Conservation (phyloP, 352 stramenopile genomes). For the Globisporangium nagaii region DNA sequence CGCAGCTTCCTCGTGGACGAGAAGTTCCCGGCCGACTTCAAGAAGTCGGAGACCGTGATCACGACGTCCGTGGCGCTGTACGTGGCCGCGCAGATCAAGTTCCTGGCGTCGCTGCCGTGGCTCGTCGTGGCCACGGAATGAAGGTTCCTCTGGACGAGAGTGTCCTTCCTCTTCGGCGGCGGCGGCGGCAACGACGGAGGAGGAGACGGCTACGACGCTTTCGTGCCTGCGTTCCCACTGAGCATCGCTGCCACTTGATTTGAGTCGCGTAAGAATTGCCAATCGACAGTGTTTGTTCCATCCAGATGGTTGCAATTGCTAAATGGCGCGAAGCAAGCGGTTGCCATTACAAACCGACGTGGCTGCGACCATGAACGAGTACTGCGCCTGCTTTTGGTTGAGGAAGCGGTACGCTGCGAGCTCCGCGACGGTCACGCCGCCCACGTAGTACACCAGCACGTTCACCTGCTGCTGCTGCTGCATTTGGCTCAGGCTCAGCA, state of each 20-base stretch:
- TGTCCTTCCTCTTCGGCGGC: neutral
- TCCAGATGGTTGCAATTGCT: too few species aligned
- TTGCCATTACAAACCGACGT: slow-evolving; percentile 73
- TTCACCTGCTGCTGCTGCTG: slow-evolving; percentile 1
- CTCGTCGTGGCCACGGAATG: neutral
- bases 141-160: neutral
- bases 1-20: slow-evolving; percentile 44
- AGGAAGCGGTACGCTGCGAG: slow-evolving; percentile 72
- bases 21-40: slow-evolving; percentile 38
- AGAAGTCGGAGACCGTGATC: slow-evolving; percentile 25
- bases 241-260: neutral
- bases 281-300: too few species aligned
- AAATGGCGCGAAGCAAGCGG: slow-evolving; percentile 56
- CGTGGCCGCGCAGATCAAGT: slow-evolving; percentile 38
- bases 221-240: slow-evolving; percentile 1
- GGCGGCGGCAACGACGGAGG: neutral
- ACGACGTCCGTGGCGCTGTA: slow-evolving; percentile 24
- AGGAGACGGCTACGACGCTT: slow-evolving; percentile 2
- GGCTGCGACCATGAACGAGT: slow-evolving; percentile 59
- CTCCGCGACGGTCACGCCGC: slow-evolving; percentile 78
- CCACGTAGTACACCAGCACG: slow-evolving; percentile 82
- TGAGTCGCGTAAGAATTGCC: too few species aligned
- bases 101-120: slow-evolving; percentile 14
- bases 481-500: slow-evolving; percentile 1
- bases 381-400: slow-evolving; percentile 59